A percentile compares a stretch with the other conserved stretches of the same genome.
phyloP scores from a whole-genome alignment of 148 eudicot species.

The Rhododendron henanense region DNA sequence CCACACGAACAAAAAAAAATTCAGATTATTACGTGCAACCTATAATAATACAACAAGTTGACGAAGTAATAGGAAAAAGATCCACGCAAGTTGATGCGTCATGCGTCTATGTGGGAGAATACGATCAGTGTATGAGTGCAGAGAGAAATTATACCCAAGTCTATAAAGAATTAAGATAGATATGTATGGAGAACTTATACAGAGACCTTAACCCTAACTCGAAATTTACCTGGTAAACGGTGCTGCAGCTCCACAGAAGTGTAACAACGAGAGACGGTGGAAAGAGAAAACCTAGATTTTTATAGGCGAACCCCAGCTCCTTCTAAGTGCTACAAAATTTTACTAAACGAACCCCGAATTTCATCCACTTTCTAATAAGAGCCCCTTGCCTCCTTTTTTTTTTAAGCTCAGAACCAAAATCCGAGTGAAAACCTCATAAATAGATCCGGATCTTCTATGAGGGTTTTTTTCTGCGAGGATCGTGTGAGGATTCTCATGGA shows the following conservation, averaged over 20 bases:
- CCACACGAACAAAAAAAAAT: background rate
- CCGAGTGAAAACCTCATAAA: too few species aligned
- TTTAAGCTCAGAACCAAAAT: too few species aligned
- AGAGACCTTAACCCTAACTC: slow-evolving; percentile 3
- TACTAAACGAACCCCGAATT: slow-evolving; percentile 8
- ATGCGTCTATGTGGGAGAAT: background rate
- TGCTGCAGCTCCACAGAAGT: slow-evolving; percentile 13
- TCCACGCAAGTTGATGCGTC: background rate
- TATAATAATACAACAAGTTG: background rate
- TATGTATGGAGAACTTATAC: background rate
- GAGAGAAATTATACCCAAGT: background rate
- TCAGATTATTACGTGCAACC: background rate
- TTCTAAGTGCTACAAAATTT: background rate
- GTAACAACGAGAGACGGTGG: background rate
- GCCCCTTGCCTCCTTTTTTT: background rate
- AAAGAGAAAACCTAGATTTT: background rate
- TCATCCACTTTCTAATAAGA: background rate
- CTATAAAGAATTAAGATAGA: background rate
- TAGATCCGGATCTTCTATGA: too few species aligned
- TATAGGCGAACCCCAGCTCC: background rate
- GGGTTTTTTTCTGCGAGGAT: too few species aligned
- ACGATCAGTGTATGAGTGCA: background rate
- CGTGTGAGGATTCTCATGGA: too few species aligned
- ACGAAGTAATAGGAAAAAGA: background rate
- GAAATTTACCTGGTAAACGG: slow-evolving; percentile 5